Conservation (phyloP, 2,329 filamentous ascomycete genomes). For the Alternaria alternata region DNA sequence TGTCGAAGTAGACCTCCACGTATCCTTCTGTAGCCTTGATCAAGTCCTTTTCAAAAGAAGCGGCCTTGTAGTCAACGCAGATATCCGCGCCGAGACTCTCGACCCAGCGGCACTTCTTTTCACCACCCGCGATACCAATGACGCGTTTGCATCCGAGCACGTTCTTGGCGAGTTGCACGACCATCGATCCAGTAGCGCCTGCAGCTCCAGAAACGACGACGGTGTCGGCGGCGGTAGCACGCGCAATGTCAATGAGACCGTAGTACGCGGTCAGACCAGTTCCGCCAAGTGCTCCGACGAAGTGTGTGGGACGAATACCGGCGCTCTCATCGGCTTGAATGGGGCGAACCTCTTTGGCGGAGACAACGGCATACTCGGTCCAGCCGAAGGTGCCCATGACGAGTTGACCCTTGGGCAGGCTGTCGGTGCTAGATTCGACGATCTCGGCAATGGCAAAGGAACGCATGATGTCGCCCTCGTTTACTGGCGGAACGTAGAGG, state of each 20-base stretch:
- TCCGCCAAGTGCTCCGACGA: constrained; percentile 57
- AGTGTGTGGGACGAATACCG: constrained; percentile 55
- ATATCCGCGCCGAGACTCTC: constrained; percentile 61
- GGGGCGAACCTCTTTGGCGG: constrained; percentile 44
- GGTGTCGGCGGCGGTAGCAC: constrained; percentile 71
- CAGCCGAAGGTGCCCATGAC: constrained; percentile 66
- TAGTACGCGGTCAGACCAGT: constrained; percentile 77
- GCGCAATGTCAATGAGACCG: constrained; percentile 72
- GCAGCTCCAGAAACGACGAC: constrained; percentile 81
- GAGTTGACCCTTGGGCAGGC: constrained; percentile 64
- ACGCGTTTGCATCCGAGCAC: constrained; percentile 58
- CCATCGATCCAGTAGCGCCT: constrained; percentile 78
- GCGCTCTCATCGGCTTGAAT: constrained; percentile 40
- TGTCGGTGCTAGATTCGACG: constrained; percentile 63
- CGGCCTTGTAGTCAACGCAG: constrained; percentile 64
- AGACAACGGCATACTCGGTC: constrained; percentile 69
- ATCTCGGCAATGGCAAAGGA: constrained; percentile 68
- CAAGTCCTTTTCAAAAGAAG: constrained; percentile 58
- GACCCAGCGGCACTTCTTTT: constrained; percentile 63
- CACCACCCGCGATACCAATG: constrained; percentile 62
- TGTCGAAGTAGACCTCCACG: constrained; percentile 63
- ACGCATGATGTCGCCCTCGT: constrained; percentile 66
- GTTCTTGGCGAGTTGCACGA: constrained; percentile 64
- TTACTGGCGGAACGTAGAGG: constrained; percentile 58
- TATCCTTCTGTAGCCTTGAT: constrained; percentile 57